Percentiles rank a stretch among this genome's conserved stretches.
Conservation (phyloP, 257 asterid genomes). For the Ilex aquifolium region DNA sequence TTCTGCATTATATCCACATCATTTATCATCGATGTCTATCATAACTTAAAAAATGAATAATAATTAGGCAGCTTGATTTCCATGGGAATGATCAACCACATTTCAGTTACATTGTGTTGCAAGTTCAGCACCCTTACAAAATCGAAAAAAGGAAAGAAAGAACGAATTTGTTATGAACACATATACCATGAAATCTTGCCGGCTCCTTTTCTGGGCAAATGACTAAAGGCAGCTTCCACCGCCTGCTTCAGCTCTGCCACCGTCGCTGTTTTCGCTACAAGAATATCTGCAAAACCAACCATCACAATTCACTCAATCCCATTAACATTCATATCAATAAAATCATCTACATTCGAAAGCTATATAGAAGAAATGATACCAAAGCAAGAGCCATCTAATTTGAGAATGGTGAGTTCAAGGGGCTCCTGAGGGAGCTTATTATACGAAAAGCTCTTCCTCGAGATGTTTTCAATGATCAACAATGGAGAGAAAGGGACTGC, state of each 20-base stretch:
- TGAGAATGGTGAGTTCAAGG: constrained; percentile 52
- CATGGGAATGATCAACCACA: neutral
- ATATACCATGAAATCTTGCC: constrained; percentile 20
- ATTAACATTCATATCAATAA: neutral
- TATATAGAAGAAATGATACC: neutral
- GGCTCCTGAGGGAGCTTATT: constrained; percentile 49
- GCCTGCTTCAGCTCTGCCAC: constrained; percentile 19
- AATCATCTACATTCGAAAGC: neutral
- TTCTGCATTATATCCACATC: no score
- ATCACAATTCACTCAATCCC: neutral
- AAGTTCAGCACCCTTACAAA: neutral
- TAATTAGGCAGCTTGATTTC: neutral
- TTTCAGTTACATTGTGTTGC: neutral
- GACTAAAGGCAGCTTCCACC: constrained; percentile 15
- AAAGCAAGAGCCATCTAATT: constrained; percentile 18
- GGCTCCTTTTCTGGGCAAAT: constrained; percentile 2
- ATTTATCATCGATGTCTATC: neutral
- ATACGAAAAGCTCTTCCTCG: constrained; percentile 36
- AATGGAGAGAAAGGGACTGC: neutral
- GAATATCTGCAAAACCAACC: constrained; percentile 5
- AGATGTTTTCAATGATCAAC: constrained; percentile 5
- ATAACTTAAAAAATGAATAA: neutral
- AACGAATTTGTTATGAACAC: neutral
- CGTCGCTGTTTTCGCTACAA: constrained; percentile 11
- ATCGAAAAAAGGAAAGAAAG: neutral